A percentile compares a stretch with the other conserved stretches of the same genome.
These are phyloP conservation scores for Saksenaea oblongispora DNA, from an alignment of 371 early-diverging fungal species.

Conservation along the genomic window DNA sequence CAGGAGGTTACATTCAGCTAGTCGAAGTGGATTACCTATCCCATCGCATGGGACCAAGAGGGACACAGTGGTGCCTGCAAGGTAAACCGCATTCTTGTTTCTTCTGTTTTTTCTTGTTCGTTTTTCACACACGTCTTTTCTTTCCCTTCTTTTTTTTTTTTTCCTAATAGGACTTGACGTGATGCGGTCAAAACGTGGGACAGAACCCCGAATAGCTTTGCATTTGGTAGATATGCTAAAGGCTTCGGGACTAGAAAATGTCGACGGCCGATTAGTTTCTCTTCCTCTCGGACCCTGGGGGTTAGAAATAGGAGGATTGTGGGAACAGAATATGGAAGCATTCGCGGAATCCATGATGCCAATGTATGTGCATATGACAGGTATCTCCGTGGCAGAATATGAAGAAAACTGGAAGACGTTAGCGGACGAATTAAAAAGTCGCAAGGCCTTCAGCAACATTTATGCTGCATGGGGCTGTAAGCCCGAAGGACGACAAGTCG, in stretches of 20 bases:
- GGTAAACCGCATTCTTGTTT: background rate
- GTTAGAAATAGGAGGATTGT: constrained; percentile 32
- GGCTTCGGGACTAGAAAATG: constrained; percentile 19
- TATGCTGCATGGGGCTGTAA: constrained; percentile 33
- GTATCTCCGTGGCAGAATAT: constrained; percentile 16
- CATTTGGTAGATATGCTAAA: constrained; percentile 16
- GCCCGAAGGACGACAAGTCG: constrained; percentile 12
- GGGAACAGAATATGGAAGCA: constrained; percentile 33
- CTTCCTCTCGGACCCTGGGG: constrained; percentile 40
- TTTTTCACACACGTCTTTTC: background rate
- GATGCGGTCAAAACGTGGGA: constrained; percentile 11
- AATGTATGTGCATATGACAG: constrained; percentile 12
- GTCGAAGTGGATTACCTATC: constrained; percentile 9
- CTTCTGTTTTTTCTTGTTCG: too few species aligned
- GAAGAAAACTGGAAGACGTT: constrained; percentile 13
- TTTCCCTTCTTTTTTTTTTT: background rate
- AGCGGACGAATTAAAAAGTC: constrained; percentile 15
- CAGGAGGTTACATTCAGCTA: constrained; percentile 25
- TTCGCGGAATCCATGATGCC: constrained; percentile 28
- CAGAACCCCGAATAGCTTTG: constrained; percentile 26
- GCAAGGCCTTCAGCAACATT: constrained; percentile 29
- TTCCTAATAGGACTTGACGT: constrained; percentile 13
- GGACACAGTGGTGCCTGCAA: constrained; percentile 3
- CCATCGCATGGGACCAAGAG: constrained; percentile 10
- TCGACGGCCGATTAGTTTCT: constrained; percentile 18